Percentiles rank a stretch among this genome's conserved stretches.
Conservation (phyloP, 495 filamentous ascomycete species). For the Penicillium herquei region DNA sequence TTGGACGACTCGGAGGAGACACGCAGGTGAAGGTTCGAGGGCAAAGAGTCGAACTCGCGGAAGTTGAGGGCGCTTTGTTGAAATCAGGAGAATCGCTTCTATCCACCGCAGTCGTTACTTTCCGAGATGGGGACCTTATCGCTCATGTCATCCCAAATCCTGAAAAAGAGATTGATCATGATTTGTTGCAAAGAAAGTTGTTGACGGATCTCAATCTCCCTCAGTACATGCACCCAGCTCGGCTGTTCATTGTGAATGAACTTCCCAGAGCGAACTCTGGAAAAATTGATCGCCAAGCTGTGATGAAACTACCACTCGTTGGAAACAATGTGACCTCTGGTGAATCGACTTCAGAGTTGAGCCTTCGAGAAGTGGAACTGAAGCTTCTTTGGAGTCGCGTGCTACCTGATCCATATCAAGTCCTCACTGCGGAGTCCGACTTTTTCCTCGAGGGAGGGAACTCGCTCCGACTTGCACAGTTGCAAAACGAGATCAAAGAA, state of each 20-base stretch:
- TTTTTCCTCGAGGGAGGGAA: not conserved
- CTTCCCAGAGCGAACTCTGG: not conserved
- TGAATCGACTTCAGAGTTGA: not conserved
- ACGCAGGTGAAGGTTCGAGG: slow-evolving; percentile 51
- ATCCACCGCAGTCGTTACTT: slow-evolving; percentile 28
- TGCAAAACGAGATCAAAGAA: not conserved
- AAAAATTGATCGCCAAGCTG: not conserved
- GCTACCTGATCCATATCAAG: not conserved
- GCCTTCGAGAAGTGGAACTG: not conserved
- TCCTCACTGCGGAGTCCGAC: not conserved
- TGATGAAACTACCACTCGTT: not conserved
- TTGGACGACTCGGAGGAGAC: slow-evolving; percentile 36
- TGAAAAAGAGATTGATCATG: not conserved
- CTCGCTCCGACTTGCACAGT: not conserved
- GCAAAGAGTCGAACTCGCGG: slow-evolving; percentile 46
- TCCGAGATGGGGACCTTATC: slow-evolving; percentile 18
- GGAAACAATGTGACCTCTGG: not conserved
- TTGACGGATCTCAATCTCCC: not conserved
- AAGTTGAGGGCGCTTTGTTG: slow-evolving; percentile 40
- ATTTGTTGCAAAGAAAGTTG: not conserved
- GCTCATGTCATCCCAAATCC: slow-evolving; percentile 24
- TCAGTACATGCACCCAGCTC: not conserved
- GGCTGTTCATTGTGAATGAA: not conserved
- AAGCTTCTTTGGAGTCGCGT: not conserved
- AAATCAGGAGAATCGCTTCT: slow-evolving; percentile 19